Percentiles rank a stretch among this genome's conserved stretches.
These are phyloP conservation scores for Coemansia sp. DNA, from an alignment of 192 early-diverging fungal species.

Conservation along the genomic window DNA sequence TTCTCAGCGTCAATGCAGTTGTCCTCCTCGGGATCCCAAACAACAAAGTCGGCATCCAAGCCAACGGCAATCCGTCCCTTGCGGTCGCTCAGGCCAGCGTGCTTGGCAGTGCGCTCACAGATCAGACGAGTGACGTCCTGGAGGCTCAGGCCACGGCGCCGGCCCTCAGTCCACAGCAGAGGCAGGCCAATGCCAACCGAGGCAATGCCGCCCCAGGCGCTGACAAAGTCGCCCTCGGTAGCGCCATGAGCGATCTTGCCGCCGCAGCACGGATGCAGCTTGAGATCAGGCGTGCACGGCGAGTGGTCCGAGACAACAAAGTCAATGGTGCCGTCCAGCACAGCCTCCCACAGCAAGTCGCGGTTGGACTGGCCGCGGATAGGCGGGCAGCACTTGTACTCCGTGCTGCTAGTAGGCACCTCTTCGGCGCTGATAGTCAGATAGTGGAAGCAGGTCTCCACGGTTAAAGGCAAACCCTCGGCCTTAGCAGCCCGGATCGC, in stretches of 20 bases:
- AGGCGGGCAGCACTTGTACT: conserved; percentile 86
- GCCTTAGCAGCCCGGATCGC: conserved; percentile 69
- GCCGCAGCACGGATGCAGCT: conserved; percentile 56
- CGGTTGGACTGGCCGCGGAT: conserved; percentile 71
- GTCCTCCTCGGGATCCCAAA: conserved; percentile 70
- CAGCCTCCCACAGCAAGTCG: conserved; percentile 67
- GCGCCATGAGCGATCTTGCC: conserved; percentile 13
- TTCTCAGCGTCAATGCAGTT: conserved; percentile 60
- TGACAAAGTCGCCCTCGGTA: conserved; percentile 72
- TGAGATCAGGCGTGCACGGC: conserved; percentile 75
- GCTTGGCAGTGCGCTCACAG: conserved; percentile 63
- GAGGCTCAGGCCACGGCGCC: conserved; percentile 59
- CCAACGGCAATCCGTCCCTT: conserved; percentile 71
- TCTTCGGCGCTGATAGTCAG: conserved; percentile 65
- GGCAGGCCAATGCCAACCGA: conserved; percentile 77
- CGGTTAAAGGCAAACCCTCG: conserved; percentile 67
- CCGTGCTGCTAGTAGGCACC: conserved; percentile 67
- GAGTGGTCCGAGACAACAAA: conserved; percentile 83
- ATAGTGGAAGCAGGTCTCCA: conserved; percentile 86
- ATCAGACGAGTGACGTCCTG: conserved; percentile 63
- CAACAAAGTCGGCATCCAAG: conserved; percentile 75
- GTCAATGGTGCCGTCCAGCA: conserved; percentile 76
- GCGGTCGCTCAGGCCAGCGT: conserved; percentile 57
- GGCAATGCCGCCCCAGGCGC: conserved; percentile 82
- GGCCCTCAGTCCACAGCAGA: conserved; percentile 75